phyloP scores from a whole-genome alignment of 371 early-diverging fungal genomes.

The Mortierella polycephala region DNA sequence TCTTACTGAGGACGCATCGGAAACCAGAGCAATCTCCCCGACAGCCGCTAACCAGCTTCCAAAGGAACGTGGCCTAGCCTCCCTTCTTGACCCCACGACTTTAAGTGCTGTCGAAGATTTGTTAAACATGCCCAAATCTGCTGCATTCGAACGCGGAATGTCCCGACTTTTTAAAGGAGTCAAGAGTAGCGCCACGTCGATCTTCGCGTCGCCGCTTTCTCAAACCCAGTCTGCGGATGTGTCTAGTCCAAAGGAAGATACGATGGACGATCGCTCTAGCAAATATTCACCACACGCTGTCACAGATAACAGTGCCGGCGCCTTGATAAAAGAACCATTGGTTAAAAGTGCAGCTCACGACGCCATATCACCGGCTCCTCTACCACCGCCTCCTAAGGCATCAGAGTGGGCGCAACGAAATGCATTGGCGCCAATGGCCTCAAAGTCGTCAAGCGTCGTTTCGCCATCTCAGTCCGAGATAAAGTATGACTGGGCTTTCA shows the following conservation, averaged over 20 bases:
- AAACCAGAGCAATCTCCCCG: neutral
- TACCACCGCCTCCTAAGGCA: too few relatives aligned
- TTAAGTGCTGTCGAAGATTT: conserved; percentile 48
- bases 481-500: too few relatives aligned
- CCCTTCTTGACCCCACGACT: conserved; percentile 37
- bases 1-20: conserved; percentile 23
- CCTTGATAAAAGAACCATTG: too few relatives aligned
- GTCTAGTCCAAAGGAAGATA: neutral
- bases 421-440: too few relatives aligned
- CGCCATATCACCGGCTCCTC: too few relatives aligned
- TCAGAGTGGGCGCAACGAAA: too few relatives aligned
- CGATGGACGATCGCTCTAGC: neutral
- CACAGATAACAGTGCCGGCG: too few relatives aligned
- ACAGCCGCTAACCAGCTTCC: conserved; percentile 3
- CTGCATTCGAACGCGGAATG: conserved; percentile 52
- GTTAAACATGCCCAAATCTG: conserved; percentile 52
- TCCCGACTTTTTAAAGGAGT: conserved; percentile 46
- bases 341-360: too few relatives aligned
- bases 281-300: neutral
- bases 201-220: conserved; percentile 24
- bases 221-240: conserved; percentile 4
- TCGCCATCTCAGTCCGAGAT: too few relatives aligned
- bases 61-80: conserved; percentile 34
- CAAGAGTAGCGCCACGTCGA: conserved; percentile 47
- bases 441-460: too few relatives aligned